Percentiles rank a stretch among this genome's conserved stretches.
Conservation (phyloP, 305 asterid genomes). For the Fraxinus platypoda region DNA sequence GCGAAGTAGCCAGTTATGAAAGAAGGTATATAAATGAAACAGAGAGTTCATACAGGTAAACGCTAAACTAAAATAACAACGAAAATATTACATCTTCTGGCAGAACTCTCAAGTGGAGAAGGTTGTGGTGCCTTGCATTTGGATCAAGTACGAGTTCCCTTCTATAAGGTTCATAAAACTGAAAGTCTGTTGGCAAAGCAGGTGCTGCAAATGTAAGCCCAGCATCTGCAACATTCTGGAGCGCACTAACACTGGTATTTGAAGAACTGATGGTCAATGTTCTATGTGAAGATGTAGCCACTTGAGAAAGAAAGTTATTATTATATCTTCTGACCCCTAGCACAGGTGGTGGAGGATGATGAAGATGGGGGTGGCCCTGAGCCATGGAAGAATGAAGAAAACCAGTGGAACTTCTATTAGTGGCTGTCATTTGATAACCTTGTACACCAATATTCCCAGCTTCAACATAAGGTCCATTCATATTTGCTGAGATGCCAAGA, state of each 20-base stretch:
- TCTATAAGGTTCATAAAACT: conserved; percentile 57
- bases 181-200: conserved; percentile 56
- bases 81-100: conserved; percentile 51
- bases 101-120: conserved; percentile 25
- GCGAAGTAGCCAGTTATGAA: neutral
- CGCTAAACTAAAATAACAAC: neutral
- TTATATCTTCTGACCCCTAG: conserved; percentile 57
- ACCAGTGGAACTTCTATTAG: conserved; percentile 37
- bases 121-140: neutral
- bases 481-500: conserved; percentile 28
- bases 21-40: neutral
- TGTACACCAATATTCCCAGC: conserved; percentile 47
- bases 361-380: conserved; percentile 52
- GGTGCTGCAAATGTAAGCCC: conserved; percentile 61
- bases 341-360: conserved; percentile 44
- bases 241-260: conserved; percentile 34
- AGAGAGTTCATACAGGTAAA: neutral
- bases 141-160: conserved; percentile 54
- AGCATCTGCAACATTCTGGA: conserved; percentile 41
- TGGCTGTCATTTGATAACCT: conserved; percentile 51
- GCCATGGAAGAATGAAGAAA: conserved; percentile 53
- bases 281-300: conserved; percentile 46
- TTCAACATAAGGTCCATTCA: conserved; percentile 42
- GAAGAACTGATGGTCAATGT: conserved; percentile 28
- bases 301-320: conserved; percentile 51